These are phyloP conservation scores for Dysphania ambrosioides DNA, from an alignment of 148 eudicot genomes.

Conservation along the genomic window DNA sequence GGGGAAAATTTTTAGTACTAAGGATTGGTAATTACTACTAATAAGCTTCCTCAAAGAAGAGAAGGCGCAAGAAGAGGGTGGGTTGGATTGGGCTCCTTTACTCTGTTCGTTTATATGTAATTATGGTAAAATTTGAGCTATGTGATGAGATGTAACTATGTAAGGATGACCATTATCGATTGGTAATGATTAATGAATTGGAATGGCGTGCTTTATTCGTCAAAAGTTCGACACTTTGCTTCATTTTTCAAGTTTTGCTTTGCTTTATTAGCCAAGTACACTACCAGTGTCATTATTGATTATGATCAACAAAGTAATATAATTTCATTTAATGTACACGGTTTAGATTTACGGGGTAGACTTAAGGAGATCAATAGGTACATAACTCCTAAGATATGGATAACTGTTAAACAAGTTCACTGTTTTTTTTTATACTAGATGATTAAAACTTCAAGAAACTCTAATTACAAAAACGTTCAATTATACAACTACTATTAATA, in stretches of 20 bases:
- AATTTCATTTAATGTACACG: no score
- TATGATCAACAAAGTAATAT: no score
- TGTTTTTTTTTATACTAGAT: not conserved
- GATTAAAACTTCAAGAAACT: not conserved
- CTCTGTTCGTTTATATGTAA: not conserved
- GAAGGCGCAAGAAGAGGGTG: not conserved
- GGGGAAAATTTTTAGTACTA: no score
- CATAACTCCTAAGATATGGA: not conserved
- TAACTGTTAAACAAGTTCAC: not conserved
- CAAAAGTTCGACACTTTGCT: not conserved
- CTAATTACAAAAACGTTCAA: not conserved
- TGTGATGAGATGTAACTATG: conserved; percentile 8
- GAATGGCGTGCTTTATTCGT: not conserved
- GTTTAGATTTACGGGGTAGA: no score
- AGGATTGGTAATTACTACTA: not conserved
- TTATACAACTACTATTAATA: not conserved
- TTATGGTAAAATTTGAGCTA: not conserved
- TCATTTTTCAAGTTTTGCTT: not conserved
- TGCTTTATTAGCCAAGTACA: no score
- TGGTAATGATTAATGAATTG: conserved; percentile 24
- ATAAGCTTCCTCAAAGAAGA: not conserved
- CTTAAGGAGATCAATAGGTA: no score
- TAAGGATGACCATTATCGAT: conserved; percentile 6
- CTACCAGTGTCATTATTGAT: no score
- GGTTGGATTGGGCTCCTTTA: conserved; percentile 5